Evolutionary conservation across 371 early-diverging fungal species (phyloP).

Genomic region (Circinella umbellata): DNA sequence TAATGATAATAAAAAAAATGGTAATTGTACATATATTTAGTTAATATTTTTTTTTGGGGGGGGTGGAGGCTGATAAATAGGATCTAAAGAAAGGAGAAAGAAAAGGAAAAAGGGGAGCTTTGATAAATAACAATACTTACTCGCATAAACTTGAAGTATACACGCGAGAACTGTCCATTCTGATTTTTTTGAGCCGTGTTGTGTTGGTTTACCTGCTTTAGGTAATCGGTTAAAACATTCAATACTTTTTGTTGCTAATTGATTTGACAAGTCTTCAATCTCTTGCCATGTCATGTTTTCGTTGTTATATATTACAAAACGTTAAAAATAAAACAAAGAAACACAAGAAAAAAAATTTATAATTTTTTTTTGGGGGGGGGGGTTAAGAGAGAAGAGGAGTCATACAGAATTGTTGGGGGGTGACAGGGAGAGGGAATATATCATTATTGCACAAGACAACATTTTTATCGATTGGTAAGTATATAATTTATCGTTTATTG

Average conservation of each 20-base stretch:
- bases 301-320: neutral
- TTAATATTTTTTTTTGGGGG: neutral
- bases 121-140: conserved; percentile 13
- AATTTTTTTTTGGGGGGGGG: neutral
- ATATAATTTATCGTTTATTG: too few relatives aligned
- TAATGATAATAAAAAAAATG: too few relatives aligned
- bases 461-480: too few relatives aligned
- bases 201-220: conserved; percentile 74
- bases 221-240: conserved; percentile 53
- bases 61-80: neutral
- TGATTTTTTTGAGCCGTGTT: conserved; percentile 44
- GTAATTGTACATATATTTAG: too few relatives aligned
- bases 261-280: conserved; percentile 34
- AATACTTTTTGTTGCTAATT: conserved; percentile 34
- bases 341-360: too few relatives aligned
- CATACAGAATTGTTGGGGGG: neutral
- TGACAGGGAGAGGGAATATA: neutral
- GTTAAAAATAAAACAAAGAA: too few relatives aligned
- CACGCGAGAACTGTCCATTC: conserved; percentile 91
- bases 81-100: too few relatives aligned
- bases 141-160: conserved; percentile 54
- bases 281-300: conserved; percentile 21
- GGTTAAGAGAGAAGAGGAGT: neutral
- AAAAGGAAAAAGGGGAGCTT: too few relatives aligned
- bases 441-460: neutral